These are phyloP conservation scores for Acacia crassicarpa DNA, from an alignment of 306 rosid species.

Conservation along the genomic window DNA sequence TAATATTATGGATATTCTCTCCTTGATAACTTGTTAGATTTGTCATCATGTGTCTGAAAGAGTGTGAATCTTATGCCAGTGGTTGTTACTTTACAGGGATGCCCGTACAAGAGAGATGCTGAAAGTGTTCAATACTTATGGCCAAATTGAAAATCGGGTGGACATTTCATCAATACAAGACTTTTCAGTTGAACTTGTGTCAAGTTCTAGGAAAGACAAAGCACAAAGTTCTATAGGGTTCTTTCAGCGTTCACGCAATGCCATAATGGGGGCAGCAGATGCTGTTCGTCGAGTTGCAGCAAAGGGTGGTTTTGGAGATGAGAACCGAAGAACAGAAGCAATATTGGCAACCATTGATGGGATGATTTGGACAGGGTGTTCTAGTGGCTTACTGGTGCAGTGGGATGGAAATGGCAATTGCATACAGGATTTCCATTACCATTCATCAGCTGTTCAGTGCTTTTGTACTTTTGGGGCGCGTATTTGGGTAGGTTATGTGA, in stretches of 20 bases:
- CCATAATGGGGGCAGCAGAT: conserved; percentile 94
- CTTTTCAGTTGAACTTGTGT: conserved; percentile 56
- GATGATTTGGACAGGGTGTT: conserved; percentile 88
- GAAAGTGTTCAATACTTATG: conserved; percentile 85
- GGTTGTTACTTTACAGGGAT: conserved; percentile 70
- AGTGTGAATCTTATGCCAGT: conserved; percentile 21
- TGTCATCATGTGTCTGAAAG: not conserved
- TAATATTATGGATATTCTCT: not conserved
- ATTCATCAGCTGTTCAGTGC: conserved; percentile 77
- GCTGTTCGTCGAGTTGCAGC: conserved; percentile 95
- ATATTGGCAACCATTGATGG: conserved; percentile 70
- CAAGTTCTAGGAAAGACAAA: conserved; percentile 71
- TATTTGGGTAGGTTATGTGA: conserved; percentile 88
- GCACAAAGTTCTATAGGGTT: conserved; percentile 80
- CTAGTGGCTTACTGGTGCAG: conserved; percentile 85
- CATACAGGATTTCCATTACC: conserved; percentile 71
- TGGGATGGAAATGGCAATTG: conserved; percentile 96
- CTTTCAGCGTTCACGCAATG: conserved; percentile 96
- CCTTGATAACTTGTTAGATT: not conserved
- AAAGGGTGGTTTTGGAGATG: conserved; percentile 90
- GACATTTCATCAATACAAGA: conserved; percentile 72
- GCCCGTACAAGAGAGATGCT: conserved; percentile 86
- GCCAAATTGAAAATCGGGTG: conserved; percentile 79
- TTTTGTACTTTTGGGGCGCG: conserved; percentile 76
- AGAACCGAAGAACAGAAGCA: conserved; percentile 85